These are phyloP conservation scores for Bipolaris gigantea DNA, from an alignment of 2,329 filamentous ascomycete genomes.

Conservation along the genomic window DNA sequence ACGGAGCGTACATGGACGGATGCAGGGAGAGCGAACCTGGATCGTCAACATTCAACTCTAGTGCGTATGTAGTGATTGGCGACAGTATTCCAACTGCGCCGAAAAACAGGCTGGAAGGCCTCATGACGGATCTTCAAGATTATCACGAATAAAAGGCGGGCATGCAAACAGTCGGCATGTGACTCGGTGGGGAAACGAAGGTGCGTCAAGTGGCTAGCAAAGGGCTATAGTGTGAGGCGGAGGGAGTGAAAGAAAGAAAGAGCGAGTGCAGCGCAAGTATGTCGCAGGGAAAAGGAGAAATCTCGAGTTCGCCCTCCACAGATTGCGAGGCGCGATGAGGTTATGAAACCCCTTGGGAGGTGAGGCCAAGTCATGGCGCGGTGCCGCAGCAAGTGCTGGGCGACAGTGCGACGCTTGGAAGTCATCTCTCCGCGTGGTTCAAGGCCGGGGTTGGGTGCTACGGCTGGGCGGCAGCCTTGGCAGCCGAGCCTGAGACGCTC, in stretches of 20 bases:
- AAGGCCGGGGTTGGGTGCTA: conserved; percentile 4
- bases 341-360: conserved; percentile 21
- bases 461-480: not conserved
- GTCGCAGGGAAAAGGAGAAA: conserved; percentile 2
- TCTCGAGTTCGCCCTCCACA: not conserved
- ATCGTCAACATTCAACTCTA: conserved; percentile 24
- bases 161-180: conserved; percentile 6
- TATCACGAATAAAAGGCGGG: conserved; percentile 7
- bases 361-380: conserved; percentile 22
- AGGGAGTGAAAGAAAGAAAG: conserved; percentile 13
- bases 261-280: conserved; percentile 1
- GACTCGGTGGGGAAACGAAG: conserved; percentile 5
- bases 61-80: conserved; percentile 17
- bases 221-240: not conserved
- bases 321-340: conserved; percentile 15
- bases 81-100: conserved; percentile 20
- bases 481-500: conserved; percentile 1
- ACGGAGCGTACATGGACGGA: not conserved
- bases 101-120: conserved; percentile 18
- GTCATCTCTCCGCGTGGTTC: conserved; percentile 4
- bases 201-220: conserved; percentile 5
- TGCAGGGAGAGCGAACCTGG: conserved; percentile 16
- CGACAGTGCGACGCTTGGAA: conserved; percentile 25
- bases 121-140: conserved; percentile 22
- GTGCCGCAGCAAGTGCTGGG: conserved; percentile 22